Conservation (phyloP, 2,329 filamentous ascomycete genomes). For the Diaporthe caulivora region DNA sequence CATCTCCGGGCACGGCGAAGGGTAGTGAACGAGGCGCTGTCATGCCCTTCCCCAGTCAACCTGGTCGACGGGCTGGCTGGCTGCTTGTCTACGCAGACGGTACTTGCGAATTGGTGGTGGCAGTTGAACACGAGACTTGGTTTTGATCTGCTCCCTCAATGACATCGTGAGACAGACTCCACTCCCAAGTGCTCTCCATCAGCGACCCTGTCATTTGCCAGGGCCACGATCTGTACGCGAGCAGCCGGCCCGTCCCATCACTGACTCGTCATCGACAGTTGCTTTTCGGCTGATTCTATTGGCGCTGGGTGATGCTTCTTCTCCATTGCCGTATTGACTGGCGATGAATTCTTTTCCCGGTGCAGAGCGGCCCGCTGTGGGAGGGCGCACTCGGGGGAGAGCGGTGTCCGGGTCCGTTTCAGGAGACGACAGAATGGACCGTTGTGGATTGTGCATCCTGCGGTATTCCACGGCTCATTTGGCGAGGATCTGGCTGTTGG, state of each 20-base stretch:
- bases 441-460: slow-evolving; percentile 24
- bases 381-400: not conserved
- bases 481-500: not conserved
- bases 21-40: not conserved
- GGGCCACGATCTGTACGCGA: not conserved
- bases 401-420: slow-evolving; percentile 16
- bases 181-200: not conserved
- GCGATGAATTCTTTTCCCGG: not conserved
- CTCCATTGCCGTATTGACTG: not conserved
- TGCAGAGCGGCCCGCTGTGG: slow-evolving; percentile 1
- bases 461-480: slow-evolving; percentile 1
- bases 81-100: not conserved
- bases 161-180: slow-evolving; percentile 7
- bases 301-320: not conserved
- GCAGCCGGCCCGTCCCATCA: not conserved
- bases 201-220: slow-evolving; percentile 21
- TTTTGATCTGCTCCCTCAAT: not conserved
- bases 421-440: not conserved
- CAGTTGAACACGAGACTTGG: not conserved
- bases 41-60: not conserved
- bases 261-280: not conserved
- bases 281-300: not conserved
- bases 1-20: not conserved
- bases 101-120: not conserved
- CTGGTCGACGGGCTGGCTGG: not conserved